These are phyloP conservation scores for Corylus heterophylla DNA, from an alignment of 306 rosid species.

Conservation along the genomic window DNA sequence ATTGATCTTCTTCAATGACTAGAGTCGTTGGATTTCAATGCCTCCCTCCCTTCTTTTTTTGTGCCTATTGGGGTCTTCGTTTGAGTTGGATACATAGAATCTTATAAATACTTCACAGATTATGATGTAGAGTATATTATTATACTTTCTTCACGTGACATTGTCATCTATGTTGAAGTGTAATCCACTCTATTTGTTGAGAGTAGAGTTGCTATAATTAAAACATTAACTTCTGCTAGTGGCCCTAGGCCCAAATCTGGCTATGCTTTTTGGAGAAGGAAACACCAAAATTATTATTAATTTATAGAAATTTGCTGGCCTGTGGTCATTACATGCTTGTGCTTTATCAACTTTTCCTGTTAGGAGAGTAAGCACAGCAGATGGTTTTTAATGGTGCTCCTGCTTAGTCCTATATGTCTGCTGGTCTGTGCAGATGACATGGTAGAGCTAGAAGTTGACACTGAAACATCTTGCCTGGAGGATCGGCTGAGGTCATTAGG, in stretches of 20 bases:
- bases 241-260: background rate
- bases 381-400: conserved; percentile 16
- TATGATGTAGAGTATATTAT: background rate
- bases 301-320: conserved; percentile 5
- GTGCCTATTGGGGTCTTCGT: too few species aligned
- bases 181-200: background rate
- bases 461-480: conserved; percentile 63
- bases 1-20: background rate
- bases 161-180: background rate
- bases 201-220: background rate
- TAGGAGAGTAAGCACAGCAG: conserved; percentile 19
- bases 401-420: conserved; percentile 29
- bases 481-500: conserved; percentile 67
- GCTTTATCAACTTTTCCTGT: background rate
- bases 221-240: background rate
- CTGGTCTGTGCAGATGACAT: conserved; percentile 57
- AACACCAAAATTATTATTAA: too few species aligned
- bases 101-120: background rate
- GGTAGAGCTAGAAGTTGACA: conserved; percentile 38
- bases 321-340: conserved; percentile 12
- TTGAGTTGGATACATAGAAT: background rate
- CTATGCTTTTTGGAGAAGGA: background rate
- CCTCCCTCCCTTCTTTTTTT: background rate
- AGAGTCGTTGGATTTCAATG: background rate
- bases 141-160: background rate